Percentiles rank a stretch among this genome's conserved stretches.
These are phyloP conservation scores for Clarireedia paspali DNA, from an alignment of 2,329 filamentous ascomycete genomes.

Conservation along the genomic window DNA sequence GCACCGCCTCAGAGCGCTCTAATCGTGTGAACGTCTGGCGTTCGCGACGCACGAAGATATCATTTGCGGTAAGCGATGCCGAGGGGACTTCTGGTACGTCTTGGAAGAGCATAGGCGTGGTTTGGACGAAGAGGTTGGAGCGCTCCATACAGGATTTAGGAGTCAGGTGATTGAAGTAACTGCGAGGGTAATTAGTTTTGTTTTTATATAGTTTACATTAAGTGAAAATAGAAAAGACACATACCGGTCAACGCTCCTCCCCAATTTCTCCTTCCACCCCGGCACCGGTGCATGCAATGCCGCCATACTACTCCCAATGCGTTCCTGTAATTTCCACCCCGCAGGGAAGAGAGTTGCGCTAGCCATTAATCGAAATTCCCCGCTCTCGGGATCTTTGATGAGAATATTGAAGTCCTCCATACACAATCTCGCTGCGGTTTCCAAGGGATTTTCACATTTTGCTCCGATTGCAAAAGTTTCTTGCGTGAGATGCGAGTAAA, in stretches of 20 bases:
- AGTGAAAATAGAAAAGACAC: constrained; percentile 10
- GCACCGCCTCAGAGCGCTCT: constrained; percentile 35
- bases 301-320: constrained; percentile 41
- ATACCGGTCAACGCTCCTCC: constrained; percentile 36
- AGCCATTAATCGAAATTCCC: constrained; percentile 40
- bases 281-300: constrained; percentile 40
- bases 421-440: constrained; percentile 40
- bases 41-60: constrained; percentile 41
- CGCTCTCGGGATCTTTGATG: constrained; percentile 35
- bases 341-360: constrained; percentile 46
- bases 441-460: constrained; percentile 36
- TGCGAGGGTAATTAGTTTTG: constrained; percentile 7
- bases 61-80: constrained; percentile 17
- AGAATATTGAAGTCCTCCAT: constrained; percentile 46
- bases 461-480: constrained; percentile 36
- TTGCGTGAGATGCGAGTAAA: constrained; percentile 35
- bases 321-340: constrained; percentile 41
- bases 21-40: constrained; percentile 42
- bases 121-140: constrained; percentile 42
- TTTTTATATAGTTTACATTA: not conserved
- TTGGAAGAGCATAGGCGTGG: constrained; percentile 37
- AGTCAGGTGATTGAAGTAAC: constrained; percentile 40
- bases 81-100: constrained; percentile 34
- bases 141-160: constrained; percentile 39
- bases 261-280: constrained; percentile 40